phyloP scores from a whole-genome alignment of 108 stramenopile genomes.

The Cyclotella distinguenda region DNA sequence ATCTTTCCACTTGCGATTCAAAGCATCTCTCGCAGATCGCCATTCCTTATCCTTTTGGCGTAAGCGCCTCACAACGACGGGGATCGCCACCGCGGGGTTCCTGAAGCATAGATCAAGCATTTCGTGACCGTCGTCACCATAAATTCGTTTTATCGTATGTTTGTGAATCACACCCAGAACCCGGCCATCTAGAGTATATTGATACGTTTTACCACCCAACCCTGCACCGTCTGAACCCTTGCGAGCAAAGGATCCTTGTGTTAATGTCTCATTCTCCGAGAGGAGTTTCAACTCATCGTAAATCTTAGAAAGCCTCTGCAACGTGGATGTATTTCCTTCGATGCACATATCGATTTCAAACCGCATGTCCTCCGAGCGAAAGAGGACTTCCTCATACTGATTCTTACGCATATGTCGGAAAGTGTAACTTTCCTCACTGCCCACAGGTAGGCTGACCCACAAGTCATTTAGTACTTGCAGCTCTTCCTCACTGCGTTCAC shows the following conservation, averaged over 20 bases:
- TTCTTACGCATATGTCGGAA: constrained; percentile 98
- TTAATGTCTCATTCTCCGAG: constrained; percentile 49
- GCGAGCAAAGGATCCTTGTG: constrained; percentile 15
- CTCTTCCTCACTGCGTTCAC: constrained; percentile 83
- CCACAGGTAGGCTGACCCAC: constrained; percentile 95
- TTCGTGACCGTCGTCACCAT: constrained; percentile 90
- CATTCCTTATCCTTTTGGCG: constrained; percentile 96
- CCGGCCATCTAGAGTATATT: constrained; percentile 83
- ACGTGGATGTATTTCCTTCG: constrained; percentile 88
- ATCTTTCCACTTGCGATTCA: constrained; percentile 90
- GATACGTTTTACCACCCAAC: constrained; percentile 63
- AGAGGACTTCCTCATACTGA: constrained; percentile 94
- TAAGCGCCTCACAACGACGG: constrained; percentile 94
- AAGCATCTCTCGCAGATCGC: constrained; percentile 69
- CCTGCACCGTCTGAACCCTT: constrained; percentile 46
- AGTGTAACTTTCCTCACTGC: constrained; percentile 94
- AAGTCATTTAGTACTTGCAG: constrained; percentile 90
- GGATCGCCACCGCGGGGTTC: constrained; percentile 94
- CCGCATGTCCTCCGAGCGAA: constrained; percentile 97
- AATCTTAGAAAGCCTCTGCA: constrained; percentile 90
- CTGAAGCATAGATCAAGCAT: constrained; percentile 94
- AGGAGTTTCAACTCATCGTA: constrained; percentile 90
- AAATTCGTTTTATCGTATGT: constrained; percentile 93
- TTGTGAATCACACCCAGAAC: constrained; percentile 89
- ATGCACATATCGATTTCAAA: constrained; percentile 99